Conservation (phyloP, 208 protist species). For the Acanthamoeba lenticulata region DNA sequence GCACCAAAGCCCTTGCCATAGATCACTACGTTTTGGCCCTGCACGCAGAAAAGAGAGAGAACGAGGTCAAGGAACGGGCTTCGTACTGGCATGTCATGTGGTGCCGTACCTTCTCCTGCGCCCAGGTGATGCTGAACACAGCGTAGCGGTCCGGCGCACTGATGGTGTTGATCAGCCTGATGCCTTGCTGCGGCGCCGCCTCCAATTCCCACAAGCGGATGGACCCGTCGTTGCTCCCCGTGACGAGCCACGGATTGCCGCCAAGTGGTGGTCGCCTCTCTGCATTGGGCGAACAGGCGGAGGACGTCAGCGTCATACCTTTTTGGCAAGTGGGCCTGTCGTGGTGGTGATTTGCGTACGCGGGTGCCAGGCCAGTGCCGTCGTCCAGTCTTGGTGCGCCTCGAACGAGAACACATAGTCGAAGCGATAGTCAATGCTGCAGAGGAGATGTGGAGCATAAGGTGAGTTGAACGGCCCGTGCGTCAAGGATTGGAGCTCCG, state of each 20-base stretch:
- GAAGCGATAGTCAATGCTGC: background rate
- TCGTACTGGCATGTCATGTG: too few relatives aligned
- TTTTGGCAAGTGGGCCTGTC: too few relatives aligned
- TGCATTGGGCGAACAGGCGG: too few relatives aligned
- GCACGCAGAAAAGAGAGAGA: too few relatives aligned
- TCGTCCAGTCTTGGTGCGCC: background rate
- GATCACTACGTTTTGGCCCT: slow-evolving; percentile 12
- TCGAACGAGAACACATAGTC: background rate
- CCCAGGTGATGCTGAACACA: background rate
- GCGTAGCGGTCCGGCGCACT: background rate
- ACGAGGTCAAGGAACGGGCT: too few relatives aligned
- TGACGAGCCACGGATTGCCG: background rate
- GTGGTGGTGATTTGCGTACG: too few relatives aligned
- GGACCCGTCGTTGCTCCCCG: slow-evolving; percentile 20
- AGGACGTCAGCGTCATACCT: too few relatives aligned
- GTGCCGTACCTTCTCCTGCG: background rate
- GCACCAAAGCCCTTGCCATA: slow-evolving; percentile 11
- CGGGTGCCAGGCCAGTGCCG: slow-evolving; percentile 10
- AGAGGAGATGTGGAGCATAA: background rate
- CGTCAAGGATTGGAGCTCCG: too few relatives aligned
- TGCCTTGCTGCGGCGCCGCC: background rate
- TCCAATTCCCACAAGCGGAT: background rate
- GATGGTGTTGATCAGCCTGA: background rate
- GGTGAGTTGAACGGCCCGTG: too few relatives aligned
- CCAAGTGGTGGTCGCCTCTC: background rate